These are phyloP conservation scores for Sicyos baderoa DNA, from an alignment of 306 rosid species.

Conservation along the genomic window DNA sequence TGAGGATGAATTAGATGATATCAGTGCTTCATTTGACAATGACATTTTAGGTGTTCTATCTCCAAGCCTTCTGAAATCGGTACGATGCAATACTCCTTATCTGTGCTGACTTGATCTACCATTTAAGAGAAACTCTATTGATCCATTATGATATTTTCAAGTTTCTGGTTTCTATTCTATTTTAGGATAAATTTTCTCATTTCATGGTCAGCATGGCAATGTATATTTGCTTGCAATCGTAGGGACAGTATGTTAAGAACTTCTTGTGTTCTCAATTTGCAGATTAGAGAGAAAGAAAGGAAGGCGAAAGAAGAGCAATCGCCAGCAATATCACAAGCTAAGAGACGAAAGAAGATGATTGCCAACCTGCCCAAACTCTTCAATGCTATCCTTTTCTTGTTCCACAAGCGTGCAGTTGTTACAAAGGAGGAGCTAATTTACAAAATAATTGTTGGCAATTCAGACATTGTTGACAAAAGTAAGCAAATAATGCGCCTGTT, in stretches of 20 bases:
- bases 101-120: background rate
- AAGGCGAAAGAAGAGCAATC: constrained; percentile 51
- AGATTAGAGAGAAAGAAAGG: constrained; percentile 71
- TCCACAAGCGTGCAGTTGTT: constrained; percentile 46
- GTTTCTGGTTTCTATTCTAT: no score
- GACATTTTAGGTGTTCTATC: constrained; percentile 51
- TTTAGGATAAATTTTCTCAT: no score
- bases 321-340: constrained; percentile 68
- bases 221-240: no score
- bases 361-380: constrained; percentile 71
- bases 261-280: constrained; percentile 18
- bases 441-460: constrained; percentile 46
- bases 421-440: constrained; percentile 64
- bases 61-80: constrained; percentile 56
- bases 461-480: constrained; percentile 55
- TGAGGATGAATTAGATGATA: constrained; percentile 24
- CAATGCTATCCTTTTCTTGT: constrained; percentile 52
- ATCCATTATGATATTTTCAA: no score
- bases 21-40: constrained; percentile 25
- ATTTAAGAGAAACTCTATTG: background rate
- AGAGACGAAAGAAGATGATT: constrained; percentile 51
- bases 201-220: no score
- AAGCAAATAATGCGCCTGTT: constrained; percentile 21
- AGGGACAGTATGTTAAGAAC: no score
- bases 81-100: constrained; percentile 24